Percentiles rank a stretch among this genome's conserved stretches.
Conservation (phyloP, 75 land plant genomes). For the Ceratopteris richardii region DNA sequence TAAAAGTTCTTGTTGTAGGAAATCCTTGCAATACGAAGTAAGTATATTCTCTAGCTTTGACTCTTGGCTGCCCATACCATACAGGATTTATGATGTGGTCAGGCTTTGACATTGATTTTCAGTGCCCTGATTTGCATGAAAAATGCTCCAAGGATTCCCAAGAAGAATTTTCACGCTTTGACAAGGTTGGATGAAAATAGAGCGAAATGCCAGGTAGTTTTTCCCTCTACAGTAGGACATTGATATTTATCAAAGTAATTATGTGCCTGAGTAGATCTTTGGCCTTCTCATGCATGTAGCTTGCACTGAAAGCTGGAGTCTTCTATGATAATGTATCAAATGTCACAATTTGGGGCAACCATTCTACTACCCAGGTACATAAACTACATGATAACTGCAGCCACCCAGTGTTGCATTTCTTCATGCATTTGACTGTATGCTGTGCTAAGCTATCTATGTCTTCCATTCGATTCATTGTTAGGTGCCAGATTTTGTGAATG, state of each 20-base stretch:
- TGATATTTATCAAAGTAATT: background rate
- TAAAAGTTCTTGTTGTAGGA: slow-evolving; percentile 89
- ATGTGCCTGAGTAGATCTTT: too few relatives aligned
- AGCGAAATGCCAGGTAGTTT: slow-evolving; percentile 83
- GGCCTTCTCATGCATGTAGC: too few relatives aligned
- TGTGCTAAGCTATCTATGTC: too few relatives aligned
- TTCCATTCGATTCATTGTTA: slow-evolving; percentile 12
- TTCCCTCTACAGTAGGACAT: background rate
- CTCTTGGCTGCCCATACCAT: too few relatives aligned
- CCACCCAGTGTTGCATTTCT: too few relatives aligned
- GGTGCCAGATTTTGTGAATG: slow-evolving; percentile 97
- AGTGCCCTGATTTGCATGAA: slow-evolving; percentile 95
- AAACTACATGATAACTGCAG: slow-evolving; percentile 4
- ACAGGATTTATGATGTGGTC: too few relatives aligned
- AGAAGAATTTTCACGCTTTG: slow-evolving; percentile 86
- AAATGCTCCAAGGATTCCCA: slow-evolving; percentile 87
- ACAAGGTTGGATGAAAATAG: slow-evolving; percentile 93
- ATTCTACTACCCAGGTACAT: slow-evolving; percentile 86
- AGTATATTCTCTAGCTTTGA: background rate
- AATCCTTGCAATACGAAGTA: slow-evolving; percentile 99
- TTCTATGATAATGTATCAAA: slow-evolving; percentile 96
- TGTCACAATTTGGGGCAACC: slow-evolving; percentile 96
- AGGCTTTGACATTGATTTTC: background rate
- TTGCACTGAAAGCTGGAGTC: slow-evolving; percentile 90
- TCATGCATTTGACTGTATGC: too few relatives aligned